A percentile compares a stretch with the other conserved stretches of the same genome.
Evolutionary conservation across 2,329 filamentous ascomycete species (phyloP).

Genomic region (Talaromyces sp.): DNA sequence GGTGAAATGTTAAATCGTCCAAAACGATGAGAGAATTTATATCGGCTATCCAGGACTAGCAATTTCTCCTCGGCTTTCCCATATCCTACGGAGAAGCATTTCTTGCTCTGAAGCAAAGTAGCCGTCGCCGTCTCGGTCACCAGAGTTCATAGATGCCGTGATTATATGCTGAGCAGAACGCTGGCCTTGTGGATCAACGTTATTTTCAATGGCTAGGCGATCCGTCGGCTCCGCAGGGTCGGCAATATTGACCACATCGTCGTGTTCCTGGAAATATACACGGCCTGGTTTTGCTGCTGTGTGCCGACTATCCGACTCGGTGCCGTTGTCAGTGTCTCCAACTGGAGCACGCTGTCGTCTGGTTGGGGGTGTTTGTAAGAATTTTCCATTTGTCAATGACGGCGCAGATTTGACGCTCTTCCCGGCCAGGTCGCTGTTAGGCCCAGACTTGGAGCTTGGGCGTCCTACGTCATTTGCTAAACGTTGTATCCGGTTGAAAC

Average conservation of each 20-base stretch:
- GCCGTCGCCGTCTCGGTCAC: slow-evolving; percentile 20
- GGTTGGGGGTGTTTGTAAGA: slow-evolving; percentile 21
- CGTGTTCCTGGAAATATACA: slow-evolving; percentile 28
- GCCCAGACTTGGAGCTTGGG: slow-evolving; percentile 10
- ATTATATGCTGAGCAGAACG: slow-evolving; percentile 15
- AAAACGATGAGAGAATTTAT: slow-evolving; percentile 8
- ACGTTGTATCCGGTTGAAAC: slow-evolving; percentile 34
- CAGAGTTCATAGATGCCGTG: slow-evolving; percentile 31
- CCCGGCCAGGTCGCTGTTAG: slow-evolving; percentile 19
- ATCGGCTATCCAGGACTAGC: slow-evolving; percentile 25
- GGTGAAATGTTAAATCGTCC: background rate
- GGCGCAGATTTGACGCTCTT: slow-evolving; percentile 33
- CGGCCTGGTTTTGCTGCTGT: slow-evolving; percentile 13
- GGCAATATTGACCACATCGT: slow-evolving; percentile 24
- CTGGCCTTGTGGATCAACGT: slow-evolving; percentile 29
- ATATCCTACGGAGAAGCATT: slow-evolving; percentile 40
- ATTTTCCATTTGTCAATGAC: slow-evolving; percentile 20
- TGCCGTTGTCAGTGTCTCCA: background rate
- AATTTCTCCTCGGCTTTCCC: slow-evolving; percentile 38
- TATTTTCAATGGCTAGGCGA: slow-evolving; percentile 19
- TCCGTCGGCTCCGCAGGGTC: slow-evolving; percentile 18
- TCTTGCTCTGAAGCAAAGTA: slow-evolving; percentile 29
- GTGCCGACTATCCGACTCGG: slow-evolving; percentile 6
- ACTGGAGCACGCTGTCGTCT: slow-evolving; percentile 16
- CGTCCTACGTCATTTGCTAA: slow-evolving; percentile 21